A percentile compares a stretch with the other conserved stretches of the same genome.
Conservation (phyloP, 2,329 filamentous ascomycete species). For the Coleophoma eucalyptorum region DNA sequence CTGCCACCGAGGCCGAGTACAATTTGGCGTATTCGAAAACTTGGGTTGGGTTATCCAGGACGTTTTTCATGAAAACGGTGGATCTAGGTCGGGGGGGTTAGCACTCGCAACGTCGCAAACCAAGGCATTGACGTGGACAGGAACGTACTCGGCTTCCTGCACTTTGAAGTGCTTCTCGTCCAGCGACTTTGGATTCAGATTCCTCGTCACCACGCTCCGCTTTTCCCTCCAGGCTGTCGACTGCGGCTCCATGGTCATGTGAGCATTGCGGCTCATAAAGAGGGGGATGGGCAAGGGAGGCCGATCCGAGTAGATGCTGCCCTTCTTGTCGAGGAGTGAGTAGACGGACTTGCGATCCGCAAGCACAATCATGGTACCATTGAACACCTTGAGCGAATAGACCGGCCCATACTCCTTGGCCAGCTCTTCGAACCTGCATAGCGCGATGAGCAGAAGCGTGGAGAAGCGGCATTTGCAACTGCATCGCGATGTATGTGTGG, state of each 20-base stretch:
- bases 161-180: background rate
- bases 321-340: background rate
- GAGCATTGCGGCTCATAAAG: background rate
- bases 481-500: background rate
- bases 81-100: background rate
- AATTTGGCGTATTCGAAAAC: background rate
- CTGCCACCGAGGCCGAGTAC: background rate
- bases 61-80: background rate
- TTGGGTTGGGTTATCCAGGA: background rate
- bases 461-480: slow-evolving; percentile 10
- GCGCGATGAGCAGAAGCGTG: no score
- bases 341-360: background rate
- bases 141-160: background rate
- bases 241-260: background rate
- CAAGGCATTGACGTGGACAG: no score
- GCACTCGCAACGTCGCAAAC: background rate
- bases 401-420: slow-evolving; percentile 36
- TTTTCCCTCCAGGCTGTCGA: background rate
- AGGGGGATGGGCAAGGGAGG: background rate
- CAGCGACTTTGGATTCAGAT: background rate
- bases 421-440: slow-evolving; percentile 31
- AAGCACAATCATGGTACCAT: slow-evolving; percentile 1
- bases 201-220: background rate
- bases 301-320: slow-evolving; percentile 25
- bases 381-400: slow-evolving; percentile 14